phyloP scores from a whole-genome alignment of 495 filamentous ascomycete genomes.

The Pseudomonodictys pantanalensis region DNA sequence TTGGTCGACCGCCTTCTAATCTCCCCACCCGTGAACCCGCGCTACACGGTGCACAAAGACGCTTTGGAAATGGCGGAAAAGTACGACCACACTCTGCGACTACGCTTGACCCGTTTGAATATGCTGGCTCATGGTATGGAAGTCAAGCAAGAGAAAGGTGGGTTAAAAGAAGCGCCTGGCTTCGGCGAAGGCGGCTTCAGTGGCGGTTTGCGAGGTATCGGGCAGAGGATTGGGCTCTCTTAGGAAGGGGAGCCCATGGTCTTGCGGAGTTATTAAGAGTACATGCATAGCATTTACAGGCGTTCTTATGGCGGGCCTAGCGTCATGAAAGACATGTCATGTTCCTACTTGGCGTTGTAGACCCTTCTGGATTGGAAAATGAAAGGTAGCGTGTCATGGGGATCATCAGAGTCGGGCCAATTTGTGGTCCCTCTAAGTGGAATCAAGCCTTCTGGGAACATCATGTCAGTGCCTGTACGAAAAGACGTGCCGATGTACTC shows the following conservation, averaged over 20 bases:
- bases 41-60: conserved; percentile 63
- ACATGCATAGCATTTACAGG: conserved; percentile 1
- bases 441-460: too few species aligned
- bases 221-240: conserved; percentile 12
- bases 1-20: conserved; percentile 74
- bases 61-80: conserved; percentile 64
- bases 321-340: too few species aligned
- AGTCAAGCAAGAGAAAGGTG: conserved; percentile 48
- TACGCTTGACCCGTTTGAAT: conserved; percentile 72
- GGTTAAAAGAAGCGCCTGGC: not conserved
- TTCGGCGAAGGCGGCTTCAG: conserved; percentile 1
- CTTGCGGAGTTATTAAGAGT: not conserved
- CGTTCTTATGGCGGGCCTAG: too few species aligned
- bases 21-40: conserved; percentile 61
- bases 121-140: conserved; percentile 73
- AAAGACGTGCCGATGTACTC: too few species aligned
- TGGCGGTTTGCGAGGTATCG: conserved; percentile 11
- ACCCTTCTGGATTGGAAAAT: too few species aligned
- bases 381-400: too few species aligned
- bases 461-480: too few species aligned
- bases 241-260: too few species aligned
- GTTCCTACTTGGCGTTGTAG: too few species aligned
- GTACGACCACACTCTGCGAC: conserved; percentile 70
- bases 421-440: too few species aligned
- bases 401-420: too few species aligned